Conservation (phyloP, 139 green algal species). For the Zygnema cylindricum region DNA sequence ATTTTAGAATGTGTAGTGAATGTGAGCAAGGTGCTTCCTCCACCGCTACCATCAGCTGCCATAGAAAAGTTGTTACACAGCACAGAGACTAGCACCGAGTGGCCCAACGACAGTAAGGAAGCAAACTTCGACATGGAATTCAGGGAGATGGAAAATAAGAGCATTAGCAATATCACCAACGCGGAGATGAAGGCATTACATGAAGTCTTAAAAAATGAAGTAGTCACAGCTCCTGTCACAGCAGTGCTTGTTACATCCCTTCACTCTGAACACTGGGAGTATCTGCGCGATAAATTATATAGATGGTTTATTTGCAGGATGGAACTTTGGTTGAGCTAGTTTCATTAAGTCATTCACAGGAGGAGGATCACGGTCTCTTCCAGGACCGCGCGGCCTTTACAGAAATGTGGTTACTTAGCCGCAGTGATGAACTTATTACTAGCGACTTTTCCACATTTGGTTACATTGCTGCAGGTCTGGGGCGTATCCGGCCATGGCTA, state of each 20-base stretch:
- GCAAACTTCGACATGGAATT: background rate
- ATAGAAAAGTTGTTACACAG: no score
- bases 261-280: background rate
- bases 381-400: constrained; percentile 4
- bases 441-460: constrained; percentile 43
- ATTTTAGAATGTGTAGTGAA: constrained; percentile 30
- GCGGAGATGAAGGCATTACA: constrained; percentile 5
- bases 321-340: constrained; percentile 14
- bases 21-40: background rate
- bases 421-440: constrained; percentile 28
- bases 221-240: no score
- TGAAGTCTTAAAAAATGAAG: no score
- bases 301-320: background rate
- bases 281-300: background rate
- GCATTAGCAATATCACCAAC: background rate
- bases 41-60: background rate
- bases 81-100: no score
- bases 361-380: background rate
- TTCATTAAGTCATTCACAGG: background rate
- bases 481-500: background rate
- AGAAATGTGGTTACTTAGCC: constrained; percentile 45
- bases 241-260: constrained; percentile 45
- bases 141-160: background rate
- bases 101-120: background rate
- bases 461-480: constrained; percentile 34